Evolutionary conservation across 2,329 filamentous ascomycete genomes (phyloP), one percentile per base, ranked within the genome.

Genomic region (Paecilomyces variotii): DNA sequence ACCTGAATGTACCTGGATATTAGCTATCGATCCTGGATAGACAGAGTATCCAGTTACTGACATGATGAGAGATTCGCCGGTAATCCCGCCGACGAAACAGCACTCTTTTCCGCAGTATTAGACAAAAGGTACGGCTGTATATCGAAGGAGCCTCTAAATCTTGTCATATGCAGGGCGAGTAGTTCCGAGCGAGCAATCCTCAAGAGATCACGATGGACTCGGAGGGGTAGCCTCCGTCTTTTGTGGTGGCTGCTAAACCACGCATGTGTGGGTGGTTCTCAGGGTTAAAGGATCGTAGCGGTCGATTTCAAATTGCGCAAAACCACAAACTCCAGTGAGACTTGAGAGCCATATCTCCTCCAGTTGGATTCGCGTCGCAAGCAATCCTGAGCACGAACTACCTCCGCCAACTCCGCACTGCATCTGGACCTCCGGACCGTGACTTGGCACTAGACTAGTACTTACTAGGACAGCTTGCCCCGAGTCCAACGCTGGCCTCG

Each of bases 1-100:
- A 99, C 94, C 92, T 97, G 63, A 53, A 51, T 34, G 53, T 24
- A 34, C 3, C 27, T 57, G 26, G 26, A 34, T 34, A 52, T 53
- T 39, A 39, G 55, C 53, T 24, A 45, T 6, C 6, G 6, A 35
- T 54, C 53, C 11, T 32, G 6, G 25, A 9, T 4, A 28, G 10
- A 52, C 50, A 52, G 25, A n/a, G 26, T 54, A 57, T 9, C 7
- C 30, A 10, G 52, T 50, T 24, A 55, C 57, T 35, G 5, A 58
- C 57, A 58, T 58, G 34, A 12, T 55, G 54, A 30, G 39, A 4
- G 19, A 19, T 19, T 45, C 14, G 5, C 39, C 39, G 6, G 39
- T 14, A 19, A 45, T 6, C n/a, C 19, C 39, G 39, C 39, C 14
- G 14, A n/a, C 3, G n/a, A 3, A 45, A n/a, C n/a, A 24, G 39